Evolutionary conservation across 768 basidiomycete genomes (phyloP), one percentile per base, ranked within the genome.

Genomic region (Leccinum olivaceopallidum): DNA sequence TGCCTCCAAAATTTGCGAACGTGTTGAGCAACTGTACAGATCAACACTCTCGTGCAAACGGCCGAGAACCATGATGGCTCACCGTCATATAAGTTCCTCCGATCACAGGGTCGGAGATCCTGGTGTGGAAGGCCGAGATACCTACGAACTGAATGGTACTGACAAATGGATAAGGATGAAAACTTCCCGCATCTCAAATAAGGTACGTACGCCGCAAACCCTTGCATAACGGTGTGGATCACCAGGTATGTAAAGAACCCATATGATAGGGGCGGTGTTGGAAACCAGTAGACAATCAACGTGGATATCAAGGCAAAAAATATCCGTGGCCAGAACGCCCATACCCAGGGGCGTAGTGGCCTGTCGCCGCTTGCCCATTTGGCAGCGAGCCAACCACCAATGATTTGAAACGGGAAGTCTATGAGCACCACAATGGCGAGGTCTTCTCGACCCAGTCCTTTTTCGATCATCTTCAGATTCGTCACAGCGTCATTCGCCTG

Each of bases 61-160:
- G n/a, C 24, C 16, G 48, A 16, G 63, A 56, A n/a, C 20, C 24
- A 32, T 28, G 36, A 52, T 28, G 5, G 10, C 32, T 76, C 86
- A 95, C 95, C 13, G 97, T 99, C 97, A 99, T 99, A 75, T 99
- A 99, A 0, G 97, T 99, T 55, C 97, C 97, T 30, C 97, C 97
- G 56, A 99, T 97, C 13, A 97, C 70, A 0, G 97, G 97, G 71
- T 99, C 97, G 1, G 97, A 94, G 39, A 99, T 88, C 57, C 90
- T 86, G 4, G 95, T 98, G 69, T 98, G 97, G 83, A 98, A 99
- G 4, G 97, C 97, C n/a, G 95, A 93, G 62, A 98, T 94, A 9
- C 97, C 95, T 20, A 98, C 96, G 70, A 98, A 99, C 74, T 99
- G 96, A n/a, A 98, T 88, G 5, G 96, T 98, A 51, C 96, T 96